Evolutionary conservation across 441 rosid species (phyloP).

Genomic region (Aquilaria agallochum): DNA sequence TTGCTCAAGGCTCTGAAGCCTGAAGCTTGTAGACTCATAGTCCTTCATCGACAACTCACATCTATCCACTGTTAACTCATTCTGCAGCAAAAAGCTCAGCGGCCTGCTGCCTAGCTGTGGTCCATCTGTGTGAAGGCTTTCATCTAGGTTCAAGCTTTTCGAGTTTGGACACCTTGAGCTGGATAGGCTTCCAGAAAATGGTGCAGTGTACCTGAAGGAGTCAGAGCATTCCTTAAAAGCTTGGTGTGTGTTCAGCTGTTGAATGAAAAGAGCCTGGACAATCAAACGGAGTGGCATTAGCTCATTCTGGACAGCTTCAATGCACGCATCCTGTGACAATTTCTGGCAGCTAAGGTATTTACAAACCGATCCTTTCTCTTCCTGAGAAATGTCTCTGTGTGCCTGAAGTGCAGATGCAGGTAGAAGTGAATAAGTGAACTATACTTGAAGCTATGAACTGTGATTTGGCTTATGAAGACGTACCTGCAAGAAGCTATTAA

Average conservation of each 20-base stretch:
- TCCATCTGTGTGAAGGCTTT: conserved; percentile 49
- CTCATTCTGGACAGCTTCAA: conserved; percentile 76
- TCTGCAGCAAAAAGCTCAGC: conserved; percentile 42
- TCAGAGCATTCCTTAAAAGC: conserved; percentile 78
- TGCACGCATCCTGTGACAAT: conserved; percentile 64
- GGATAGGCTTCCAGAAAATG: conserved; percentile 52
- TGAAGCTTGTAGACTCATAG: conserved; percentile 69
- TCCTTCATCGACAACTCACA: conserved; percentile 40
- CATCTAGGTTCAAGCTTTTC: conserved; percentile 35
- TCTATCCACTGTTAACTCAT: conserved; percentile 29
- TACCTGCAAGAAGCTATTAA: conserved; percentile 60
- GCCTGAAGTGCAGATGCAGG: conserved; percentile 31
- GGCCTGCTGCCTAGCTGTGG: conserved; percentile 40
- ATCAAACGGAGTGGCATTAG: conserved; percentile 74
- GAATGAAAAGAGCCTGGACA: conserved; percentile 71
- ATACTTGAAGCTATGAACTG: too few relatives aligned
- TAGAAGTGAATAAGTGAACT: neutral
- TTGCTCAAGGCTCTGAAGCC: conserved; percentile 70
- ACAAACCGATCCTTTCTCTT: conserved; percentile 61
- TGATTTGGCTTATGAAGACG: conserved; percentile 2
- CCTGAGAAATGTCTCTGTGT: conserved; percentile 47
- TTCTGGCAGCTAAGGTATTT: conserved; percentile 68
- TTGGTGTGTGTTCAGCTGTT: conserved; percentile 71
- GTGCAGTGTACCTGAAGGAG: conserved; percentile 56
- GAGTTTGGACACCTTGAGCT: conserved; percentile 58